These are phyloP conservation scores for Saccharomyces mikatae DNA, from an alignment of 805 yeast species.

Conservation along the genomic window DNA sequence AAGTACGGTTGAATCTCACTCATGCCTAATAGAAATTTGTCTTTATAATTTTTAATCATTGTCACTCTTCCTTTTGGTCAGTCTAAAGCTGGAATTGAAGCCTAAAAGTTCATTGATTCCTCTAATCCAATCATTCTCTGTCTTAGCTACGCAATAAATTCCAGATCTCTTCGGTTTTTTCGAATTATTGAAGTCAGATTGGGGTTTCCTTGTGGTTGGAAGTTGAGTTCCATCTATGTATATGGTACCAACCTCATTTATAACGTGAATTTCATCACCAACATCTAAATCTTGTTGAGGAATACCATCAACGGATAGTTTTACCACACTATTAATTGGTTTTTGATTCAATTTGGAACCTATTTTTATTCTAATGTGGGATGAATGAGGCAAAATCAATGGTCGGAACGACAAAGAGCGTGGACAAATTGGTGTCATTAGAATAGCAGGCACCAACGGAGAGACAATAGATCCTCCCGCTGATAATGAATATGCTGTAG, in stretches of 20 bases:
- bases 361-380: conserved; percentile 61
- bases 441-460: conserved; percentile 74
- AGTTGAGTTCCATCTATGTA: conserved; percentile 43
- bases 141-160: conserved; percentile 78
- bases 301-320: conserved; percentile 77
- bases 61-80: conserved; percentile 22
- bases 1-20: not conserved
- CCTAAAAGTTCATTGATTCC: conserved; percentile 85
- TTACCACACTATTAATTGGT: conserved; percentile 36
- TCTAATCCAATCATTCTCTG: conserved; percentile 84
- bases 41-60: conserved; percentile 1
- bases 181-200: conserved; percentile 13
- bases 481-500: conserved; percentile 83
- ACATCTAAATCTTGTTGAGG: conserved; percentile 58
- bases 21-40: not conserved
- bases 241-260: conserved; percentile 57
- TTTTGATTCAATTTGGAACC: conserved; percentile 38
- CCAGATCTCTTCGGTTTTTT: conserved; percentile 39
- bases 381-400: conserved; percentile 65
- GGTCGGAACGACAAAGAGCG: conserved; percentile 88
- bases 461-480: conserved; percentile 92
- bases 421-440: conserved; percentile 88
- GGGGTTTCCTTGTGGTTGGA: conserved; percentile 29
- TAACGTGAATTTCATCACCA: conserved; percentile 74
- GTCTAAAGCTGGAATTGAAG: conserved; percentile 75